Evolutionary conservation across 1,139 yeast species (phyloP).

Genomic region (Magnusiomyces tetraspermus): DNA sequence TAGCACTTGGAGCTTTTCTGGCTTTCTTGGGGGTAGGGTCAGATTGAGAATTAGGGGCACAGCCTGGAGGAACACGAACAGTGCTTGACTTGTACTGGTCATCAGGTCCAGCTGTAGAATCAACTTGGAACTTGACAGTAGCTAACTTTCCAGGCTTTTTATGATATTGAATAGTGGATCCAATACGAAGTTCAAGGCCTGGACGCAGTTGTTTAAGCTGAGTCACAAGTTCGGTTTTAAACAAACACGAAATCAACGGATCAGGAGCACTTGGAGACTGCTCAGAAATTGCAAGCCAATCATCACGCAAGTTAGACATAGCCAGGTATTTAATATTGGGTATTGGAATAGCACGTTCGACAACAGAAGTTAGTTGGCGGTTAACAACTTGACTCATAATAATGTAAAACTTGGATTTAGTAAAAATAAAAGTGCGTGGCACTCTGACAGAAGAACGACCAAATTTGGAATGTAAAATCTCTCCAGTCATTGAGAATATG

Average conservation of each 20-base stretch:
- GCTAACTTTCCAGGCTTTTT: slow-evolving; percentile 81
- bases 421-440: slow-evolving; percentile 63
- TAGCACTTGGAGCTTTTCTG: slow-evolving; percentile 20
- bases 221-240: slow-evolving; percentile 84
- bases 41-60: slow-evolving; percentile 60
- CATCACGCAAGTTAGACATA: slow-evolving; percentile 73
- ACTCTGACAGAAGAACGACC: slow-evolving; percentile 85
- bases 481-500: slow-evolving; percentile 76
- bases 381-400: slow-evolving; percentile 66
- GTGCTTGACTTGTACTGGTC: slow-evolving; percentile 85
- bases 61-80: slow-evolving; percentile 72
- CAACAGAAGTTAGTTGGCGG: slow-evolving; percentile 55
- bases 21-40: slow-evolving; percentile 61
- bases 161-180: slow-evolving; percentile 66
- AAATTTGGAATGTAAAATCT: slow-evolving; percentile 70
- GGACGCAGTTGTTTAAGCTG: slow-evolving; percentile 59
- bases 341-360: slow-evolving; percentile 58
- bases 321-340: slow-evolving; percentile 54
- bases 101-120: slow-evolving; percentile 45
- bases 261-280: slow-evolving; percentile 52
- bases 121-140: slow-evolving; percentile 56
- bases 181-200: slow-evolving; percentile 54
- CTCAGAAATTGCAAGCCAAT: slow-evolving; percentile 79
- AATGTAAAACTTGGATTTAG: slow-evolving; percentile 52
- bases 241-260: slow-evolving; percentile 64